These are phyloP conservation scores for Blastocladiella emersonii DNA, from an alignment of 371 early-diverging fungal genomes.

Conservation along the genomic window DNA sequence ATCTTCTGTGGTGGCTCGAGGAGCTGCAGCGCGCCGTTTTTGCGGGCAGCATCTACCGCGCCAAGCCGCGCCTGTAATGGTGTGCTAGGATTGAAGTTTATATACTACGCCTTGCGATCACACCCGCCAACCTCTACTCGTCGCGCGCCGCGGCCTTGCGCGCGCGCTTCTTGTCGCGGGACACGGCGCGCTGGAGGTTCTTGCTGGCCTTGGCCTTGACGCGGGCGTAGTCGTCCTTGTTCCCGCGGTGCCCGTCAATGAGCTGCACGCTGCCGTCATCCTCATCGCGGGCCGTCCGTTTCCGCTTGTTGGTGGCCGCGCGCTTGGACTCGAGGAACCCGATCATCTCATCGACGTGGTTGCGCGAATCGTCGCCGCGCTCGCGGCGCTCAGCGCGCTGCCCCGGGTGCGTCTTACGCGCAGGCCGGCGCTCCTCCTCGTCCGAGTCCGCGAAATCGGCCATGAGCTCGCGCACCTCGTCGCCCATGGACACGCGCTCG, in stretches of 20 bases:
- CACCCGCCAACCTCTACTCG: no score
- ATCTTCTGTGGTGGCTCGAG: neutral
- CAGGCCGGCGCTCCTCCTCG: neutral
- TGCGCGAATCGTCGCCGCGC: neutral
- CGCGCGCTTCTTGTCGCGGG: no score
- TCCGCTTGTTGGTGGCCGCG: neutral
- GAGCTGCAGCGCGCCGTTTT: neutral
- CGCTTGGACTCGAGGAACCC: neutral
- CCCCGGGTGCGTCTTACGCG: neutral
- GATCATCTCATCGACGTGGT: neutral
- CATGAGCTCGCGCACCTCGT: neutral
- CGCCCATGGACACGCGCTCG: slow-evolving; percentile 1
- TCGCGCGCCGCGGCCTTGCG: no score
- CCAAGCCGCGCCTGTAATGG: neutral
- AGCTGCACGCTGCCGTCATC: no score
- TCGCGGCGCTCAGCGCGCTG: no score
- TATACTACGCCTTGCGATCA: no score
- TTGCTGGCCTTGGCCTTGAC: no score
- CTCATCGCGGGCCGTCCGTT: neutral
- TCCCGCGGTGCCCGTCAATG: no score
- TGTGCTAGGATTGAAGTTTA: no score
- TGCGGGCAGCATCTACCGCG: neutral
- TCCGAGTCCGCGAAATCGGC: neutral
- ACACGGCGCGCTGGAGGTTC: no score
- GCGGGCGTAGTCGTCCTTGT: no score